Evolutionary conservation across 2,329 filamentous ascomycete species (phyloP).

Genomic region (Pseudogymnoascus sp.): DNA sequence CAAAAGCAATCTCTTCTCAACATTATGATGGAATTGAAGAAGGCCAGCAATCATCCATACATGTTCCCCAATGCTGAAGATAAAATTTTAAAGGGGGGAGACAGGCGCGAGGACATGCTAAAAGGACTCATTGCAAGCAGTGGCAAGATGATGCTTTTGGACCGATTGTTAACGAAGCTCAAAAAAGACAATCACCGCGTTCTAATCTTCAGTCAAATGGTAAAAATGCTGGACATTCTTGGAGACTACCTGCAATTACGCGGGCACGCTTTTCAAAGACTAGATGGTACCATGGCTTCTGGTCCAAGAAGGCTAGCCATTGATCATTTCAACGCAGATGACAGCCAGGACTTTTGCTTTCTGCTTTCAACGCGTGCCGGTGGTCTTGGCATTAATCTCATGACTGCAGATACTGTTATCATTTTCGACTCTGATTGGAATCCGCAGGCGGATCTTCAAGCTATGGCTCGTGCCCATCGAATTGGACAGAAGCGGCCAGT

Average conservation of each 20-base stretch:
- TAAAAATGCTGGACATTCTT: conserved; percentile 94
- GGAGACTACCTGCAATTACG: conserved; percentile 88
- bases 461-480: conserved; percentile 95
- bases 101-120: conserved; percentile 78
- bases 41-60: conserved; percentile 96
- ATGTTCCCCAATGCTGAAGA: conserved; percentile 95
- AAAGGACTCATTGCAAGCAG: conserved; percentile 93
- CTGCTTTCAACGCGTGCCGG: conserved; percentile 89
- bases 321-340: conserved; percentile 96
- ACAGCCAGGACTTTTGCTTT: conserved; percentile 93
- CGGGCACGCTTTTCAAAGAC: conserved; percentile 89
- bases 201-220: conserved; percentile 98
- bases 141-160: conserved; percentile 98
- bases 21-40: conserved; percentile 99
- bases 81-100: conserved; percentile 71
- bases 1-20: conserved; percentile 94
- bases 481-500: conserved; percentile 96
- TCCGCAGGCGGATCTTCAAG: conserved; percentile 92
- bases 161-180: conserved; percentile 88
- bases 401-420: conserved; percentile 97
- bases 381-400: conserved; percentile 96
- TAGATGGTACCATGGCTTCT: conserved; percentile 91
- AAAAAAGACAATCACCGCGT: conserved; percentile 92
- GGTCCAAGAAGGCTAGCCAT: conserved; percentile 86
- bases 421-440: conserved; percentile 99